Base-by-base conservation (phyloP, 352 stramenopile genomes). In the Globisporangium heterothallicum region DNA sequence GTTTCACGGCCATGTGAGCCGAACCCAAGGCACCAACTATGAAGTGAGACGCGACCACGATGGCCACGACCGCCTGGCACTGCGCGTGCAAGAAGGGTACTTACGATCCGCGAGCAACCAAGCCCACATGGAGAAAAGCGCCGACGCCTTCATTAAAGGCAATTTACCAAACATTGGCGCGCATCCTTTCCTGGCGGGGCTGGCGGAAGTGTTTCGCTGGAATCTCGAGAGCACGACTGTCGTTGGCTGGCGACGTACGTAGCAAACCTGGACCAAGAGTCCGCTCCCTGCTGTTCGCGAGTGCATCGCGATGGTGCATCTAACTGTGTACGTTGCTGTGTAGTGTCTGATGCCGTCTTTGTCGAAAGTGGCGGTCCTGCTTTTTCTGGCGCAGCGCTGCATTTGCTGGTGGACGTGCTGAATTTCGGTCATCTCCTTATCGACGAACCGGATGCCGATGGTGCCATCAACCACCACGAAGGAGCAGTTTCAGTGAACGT, bases 271-370 rank as follows among this genome's bases (percentile, higher is more conserved):
- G 10, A n/a, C n/a, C n/a, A n/a, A n/a, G n/a, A n/a, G n/a, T n/a
- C n/a, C n/a, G n/a, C 7, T 44, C 32, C 27, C 14, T 34, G 12
- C 3, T 19, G 16, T 6, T n/a, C 38, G 2, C 18, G 4, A 27
- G 10, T 49, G 19, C 34, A 26, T 40, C 24, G 14, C 6, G 10
- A 25, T 36, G 38, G 21, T 2, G 4, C 14, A n/a, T n/a, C n/a
- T n/a, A n/a, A n/a, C n/a, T n/a, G n/a, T n/a, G n/a, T n/a, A n/a
- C n/a, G 24, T 26, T 27, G 10, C 22, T 46, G 24, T 46, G 8
- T 40, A 91, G 77, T 91, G 29, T 87, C 79, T 4, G 79, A 91
- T 44, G 63, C 79, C 3, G 77, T 88, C 8, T 84, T 91, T 40
- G 63, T 88, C 8, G 79, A 88, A 56, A 88, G 75, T 25, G 79